These are phyloP conservation scores for Paramecium biaurelia DNA, from an alignment of 73 alveolate species.

Conservation along the genomic window DNA sequence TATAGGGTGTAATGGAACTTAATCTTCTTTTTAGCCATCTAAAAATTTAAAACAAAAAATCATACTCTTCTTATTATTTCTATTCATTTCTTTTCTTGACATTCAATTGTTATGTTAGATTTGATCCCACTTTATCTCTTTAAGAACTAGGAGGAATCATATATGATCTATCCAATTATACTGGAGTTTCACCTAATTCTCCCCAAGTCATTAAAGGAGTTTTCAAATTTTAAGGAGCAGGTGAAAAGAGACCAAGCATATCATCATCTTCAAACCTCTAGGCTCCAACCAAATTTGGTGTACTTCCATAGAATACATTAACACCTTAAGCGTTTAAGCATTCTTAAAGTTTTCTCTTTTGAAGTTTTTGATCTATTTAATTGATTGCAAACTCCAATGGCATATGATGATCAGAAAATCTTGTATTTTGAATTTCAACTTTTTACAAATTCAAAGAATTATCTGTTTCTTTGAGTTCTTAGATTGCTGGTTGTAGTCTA, in stretches of 20 bases:
- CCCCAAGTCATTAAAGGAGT: constrained; percentile 50
- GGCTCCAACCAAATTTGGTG: constrained; percentile 30
- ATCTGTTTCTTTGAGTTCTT: not conserved
- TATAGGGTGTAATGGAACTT: constrained; percentile 3
- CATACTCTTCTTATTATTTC: constrained; percentile 16
- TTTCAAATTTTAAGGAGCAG: constrained; percentile 1
- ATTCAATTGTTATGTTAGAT: not conserved
- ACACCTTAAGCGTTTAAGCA: not conserved
- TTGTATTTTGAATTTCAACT: not conserved
- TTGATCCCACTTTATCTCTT: not conserved
- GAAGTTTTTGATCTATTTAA: not conserved
- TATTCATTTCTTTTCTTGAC: constrained; percentile 5
- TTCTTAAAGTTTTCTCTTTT: constrained; percentile 9
- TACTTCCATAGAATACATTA: not conserved
- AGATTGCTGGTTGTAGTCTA: constrained; percentile 31
- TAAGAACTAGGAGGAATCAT: not conserved
- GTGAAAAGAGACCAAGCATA: constrained; percentile 13
- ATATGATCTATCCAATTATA: not conserved
- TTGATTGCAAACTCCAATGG: constrained; percentile 3
- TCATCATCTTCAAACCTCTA: constrained; percentile 20
- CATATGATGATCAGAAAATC: constrained; percentile 28
- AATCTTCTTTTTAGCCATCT: constrained; percentile 5
- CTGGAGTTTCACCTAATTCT: constrained; percentile 31
- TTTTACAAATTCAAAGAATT: not conserved
- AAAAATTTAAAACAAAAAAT: not conserved